A percentile compares a stretch with the other conserved stretches of the same genome.
phyloP scores from a whole-genome alignment of 225 moss, liverwort and hornwort species.

The Physcomitrellopsis africana region DNA sequence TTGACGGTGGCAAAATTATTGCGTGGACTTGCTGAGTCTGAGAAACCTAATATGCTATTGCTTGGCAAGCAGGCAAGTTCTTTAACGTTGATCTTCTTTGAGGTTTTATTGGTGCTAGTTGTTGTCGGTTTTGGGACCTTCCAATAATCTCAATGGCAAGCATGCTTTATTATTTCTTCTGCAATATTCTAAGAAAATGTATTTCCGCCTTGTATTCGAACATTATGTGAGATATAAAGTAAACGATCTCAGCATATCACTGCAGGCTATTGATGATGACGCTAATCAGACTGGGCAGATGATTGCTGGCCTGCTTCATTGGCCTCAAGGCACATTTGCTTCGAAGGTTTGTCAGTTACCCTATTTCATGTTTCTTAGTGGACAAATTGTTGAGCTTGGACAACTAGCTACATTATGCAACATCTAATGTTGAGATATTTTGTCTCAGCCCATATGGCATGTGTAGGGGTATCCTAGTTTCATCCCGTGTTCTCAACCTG shows the following conservation, averaged over 20 bases:
- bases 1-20: slow-evolving; percentile 80
- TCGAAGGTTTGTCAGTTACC: slow-evolving; percentile 60
- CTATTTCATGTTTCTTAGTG: neutral
- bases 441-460: neutral
- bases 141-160: neutral
- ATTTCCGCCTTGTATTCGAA: neutral
- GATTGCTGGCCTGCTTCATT: slow-evolving; percentile 89
- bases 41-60: slow-evolving; percentile 71
- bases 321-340: slow-evolving; percentile 98
- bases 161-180: neutral
- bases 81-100: neutral
- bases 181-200: neutral
- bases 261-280: slow-evolving; percentile 94
- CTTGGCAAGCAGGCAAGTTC: slow-evolving; percentile 81
- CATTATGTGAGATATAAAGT: neutral
- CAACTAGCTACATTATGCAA: neutral
- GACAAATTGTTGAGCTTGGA: slow-evolving; percentile 7
- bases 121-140: neutral
- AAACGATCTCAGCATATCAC: slow-evolving; percentile 6
- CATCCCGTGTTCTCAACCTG: too few species aligned
- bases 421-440: neutral
- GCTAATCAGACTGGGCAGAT: slow-evolving; percentile 98
- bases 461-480: too few species aligned
- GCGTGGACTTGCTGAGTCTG: slow-evolving; percentile 62
- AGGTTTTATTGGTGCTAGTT: neutral